Conservation (phyloP, 2,329 filamentous ascomycete genomes). For the Botryotinia narcissicola region DNA sequence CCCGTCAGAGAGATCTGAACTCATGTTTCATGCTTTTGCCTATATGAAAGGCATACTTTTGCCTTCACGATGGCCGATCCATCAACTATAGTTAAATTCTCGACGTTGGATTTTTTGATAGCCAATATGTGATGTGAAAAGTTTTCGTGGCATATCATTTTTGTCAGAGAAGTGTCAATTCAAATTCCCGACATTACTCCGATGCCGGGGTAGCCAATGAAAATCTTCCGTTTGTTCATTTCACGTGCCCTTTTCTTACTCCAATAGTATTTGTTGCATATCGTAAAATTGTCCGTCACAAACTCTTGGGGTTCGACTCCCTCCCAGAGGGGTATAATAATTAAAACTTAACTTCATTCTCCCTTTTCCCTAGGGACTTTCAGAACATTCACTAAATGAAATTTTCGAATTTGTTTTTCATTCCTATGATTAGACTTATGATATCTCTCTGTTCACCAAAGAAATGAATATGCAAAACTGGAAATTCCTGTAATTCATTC, state of each 20-base stretch:
- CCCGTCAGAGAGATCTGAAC: constrained; percentile 24
- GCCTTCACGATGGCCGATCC: no score
- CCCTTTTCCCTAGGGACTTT: no score
- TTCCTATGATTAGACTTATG: background rate
- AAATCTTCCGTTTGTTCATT: background rate
- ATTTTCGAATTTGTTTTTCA: background rate
- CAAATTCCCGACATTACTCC: background rate
- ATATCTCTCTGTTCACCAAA: background rate
- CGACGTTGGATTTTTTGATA: no score
- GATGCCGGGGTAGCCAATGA: background rate
- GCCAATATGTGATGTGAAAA: no score
- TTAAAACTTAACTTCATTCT: background rate
- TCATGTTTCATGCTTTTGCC: background rate
- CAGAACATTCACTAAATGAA: background rate
- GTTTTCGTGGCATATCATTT: no score
- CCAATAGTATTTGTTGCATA: background rate
- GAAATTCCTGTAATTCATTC: background rate
- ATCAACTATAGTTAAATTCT: no score
- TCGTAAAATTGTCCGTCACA: background rate
- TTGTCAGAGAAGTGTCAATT: background rate
- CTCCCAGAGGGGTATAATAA: background rate
- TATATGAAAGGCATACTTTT: no score
- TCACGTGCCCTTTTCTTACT: background rate
- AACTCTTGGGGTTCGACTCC: background rate
- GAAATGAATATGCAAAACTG: background rate